phyloP scores from a whole-genome alignment of 2,329 filamentous ascomycete species.

The Xylaria sp. region DNA sequence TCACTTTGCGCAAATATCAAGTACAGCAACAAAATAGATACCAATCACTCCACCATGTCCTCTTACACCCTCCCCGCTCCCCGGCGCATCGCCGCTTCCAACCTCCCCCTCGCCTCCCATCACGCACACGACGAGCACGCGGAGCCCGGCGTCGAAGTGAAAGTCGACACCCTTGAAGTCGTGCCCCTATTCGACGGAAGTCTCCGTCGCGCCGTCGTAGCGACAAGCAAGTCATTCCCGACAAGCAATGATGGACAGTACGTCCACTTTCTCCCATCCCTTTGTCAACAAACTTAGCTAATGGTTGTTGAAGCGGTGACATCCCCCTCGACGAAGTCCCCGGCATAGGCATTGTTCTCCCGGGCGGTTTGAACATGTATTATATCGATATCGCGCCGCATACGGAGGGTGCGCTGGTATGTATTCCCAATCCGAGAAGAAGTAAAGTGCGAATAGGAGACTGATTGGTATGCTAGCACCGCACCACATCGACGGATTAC shows the following conservation, averaged over 20 bases:
- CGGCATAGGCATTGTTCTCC: constrained; percentile 30
- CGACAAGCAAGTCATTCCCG: constrained; percentile 23
- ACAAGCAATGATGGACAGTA: constrained; percentile 27
- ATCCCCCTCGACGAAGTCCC: constrained; percentile 26
- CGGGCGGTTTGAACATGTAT: constrained; percentile 30
- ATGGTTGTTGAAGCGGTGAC: constrained; percentile 15
- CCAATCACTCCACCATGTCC: not conserved
- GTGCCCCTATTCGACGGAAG: constrained; percentile 21
- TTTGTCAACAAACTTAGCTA: no score
- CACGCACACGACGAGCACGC: constrained; percentile 10
- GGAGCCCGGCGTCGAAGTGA: constrained; percentile 28
- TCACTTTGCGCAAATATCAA: no score
- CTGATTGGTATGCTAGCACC: constrained; percentile 22
- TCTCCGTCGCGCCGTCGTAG: constrained; percentile 21
- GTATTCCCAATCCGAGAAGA: not conserved
- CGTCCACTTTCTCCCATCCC: not conserved
- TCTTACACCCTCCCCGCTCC: constrained; percentile 15
- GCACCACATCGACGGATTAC: constrained; percentile 33
- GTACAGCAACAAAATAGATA: not conserved
- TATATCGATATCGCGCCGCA: constrained; percentile 30
- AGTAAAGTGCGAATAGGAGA: no score
- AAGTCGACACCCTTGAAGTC: constrained; percentile 21
- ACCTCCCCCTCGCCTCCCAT: constrained; percentile 20
- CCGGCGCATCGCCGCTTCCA: constrained; percentile 25
- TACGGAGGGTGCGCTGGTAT: constrained; percentile 26